A percentile compares a stretch with the other conserved stretches of the same genome.
Evolutionary conservation across 495 filamentous ascomycete species (phyloP).

Genomic region (Cryomyces antarcticus): DNA sequence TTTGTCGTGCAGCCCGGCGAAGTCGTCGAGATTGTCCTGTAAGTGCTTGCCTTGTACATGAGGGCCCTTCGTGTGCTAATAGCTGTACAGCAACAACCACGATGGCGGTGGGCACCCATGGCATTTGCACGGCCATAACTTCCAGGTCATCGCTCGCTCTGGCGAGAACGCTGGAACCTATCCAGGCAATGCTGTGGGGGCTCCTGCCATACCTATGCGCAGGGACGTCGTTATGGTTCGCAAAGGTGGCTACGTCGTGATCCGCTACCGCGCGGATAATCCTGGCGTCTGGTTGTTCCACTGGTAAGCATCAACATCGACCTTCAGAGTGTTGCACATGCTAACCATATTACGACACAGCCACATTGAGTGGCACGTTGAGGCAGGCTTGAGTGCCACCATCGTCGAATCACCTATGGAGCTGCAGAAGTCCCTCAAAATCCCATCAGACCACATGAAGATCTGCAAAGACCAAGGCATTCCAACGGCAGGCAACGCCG

Average conservation of each 20-base stretch:
- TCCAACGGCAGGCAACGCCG: neutral
- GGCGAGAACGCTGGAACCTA: neutral
- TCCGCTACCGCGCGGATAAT: constrained; percentile 1
- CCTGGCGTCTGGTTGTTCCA: constrained; percentile 1
- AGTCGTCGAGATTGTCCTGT: neutral
- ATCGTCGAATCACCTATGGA: constrained; percentile 4
- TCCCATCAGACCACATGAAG: neutral
- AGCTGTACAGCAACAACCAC: neutral
- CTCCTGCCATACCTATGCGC: neutral
- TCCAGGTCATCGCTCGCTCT: neutral
- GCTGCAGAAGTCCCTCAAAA: neutral
- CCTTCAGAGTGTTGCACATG: too few species aligned
- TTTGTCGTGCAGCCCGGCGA: neutral
- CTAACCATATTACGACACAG: neutral
- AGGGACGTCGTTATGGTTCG: neutral
- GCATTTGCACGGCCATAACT: constrained; percentile 1
- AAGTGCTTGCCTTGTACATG: neutral
- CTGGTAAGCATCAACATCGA: neutral
- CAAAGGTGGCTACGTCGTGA: neutral
- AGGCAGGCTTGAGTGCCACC: constrained; percentile 3
- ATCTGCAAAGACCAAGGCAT: neutral
- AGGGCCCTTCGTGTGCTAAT: too few species aligned
- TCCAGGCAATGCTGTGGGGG: neutral
- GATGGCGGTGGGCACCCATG: neutral
- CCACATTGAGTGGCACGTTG: constrained; percentile 8